phyloP scores from a whole-genome alignment of 1,284 basidiomycete genomes.

The Tilletia caries region DNA sequence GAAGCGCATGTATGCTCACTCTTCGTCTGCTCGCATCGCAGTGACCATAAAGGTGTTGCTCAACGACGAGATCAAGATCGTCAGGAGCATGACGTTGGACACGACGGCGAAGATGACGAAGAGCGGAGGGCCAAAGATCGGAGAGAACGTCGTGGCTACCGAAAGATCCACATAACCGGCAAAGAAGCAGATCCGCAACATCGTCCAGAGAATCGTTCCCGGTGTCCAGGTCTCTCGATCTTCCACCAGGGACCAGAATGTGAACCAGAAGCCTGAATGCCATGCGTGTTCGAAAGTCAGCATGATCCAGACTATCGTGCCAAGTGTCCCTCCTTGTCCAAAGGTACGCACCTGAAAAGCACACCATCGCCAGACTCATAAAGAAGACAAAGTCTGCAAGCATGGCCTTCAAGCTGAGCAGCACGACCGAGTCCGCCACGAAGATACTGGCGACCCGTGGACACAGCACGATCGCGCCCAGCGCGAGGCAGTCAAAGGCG shows the following conservation, averaged over 20 bases:
- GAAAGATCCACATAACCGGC: conserved; percentile 36
- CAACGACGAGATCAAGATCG: conserved; percentile 68
- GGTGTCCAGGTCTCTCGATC: conserved; percentile 38
- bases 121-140: conserved; percentile 75
- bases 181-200: conserved; percentile 70
- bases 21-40: conserved; percentile 83
- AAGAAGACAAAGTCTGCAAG: conserved; percentile 61
- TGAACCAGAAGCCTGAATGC: conserved; percentile 73
- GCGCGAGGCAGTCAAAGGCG: conserved; percentile 51
- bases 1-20: conserved; percentile 60
- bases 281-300: not conserved
- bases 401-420: conserved; percentile 65
- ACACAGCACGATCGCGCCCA: conserved; percentile 51
- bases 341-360: conserved; percentile 58
- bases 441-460: conserved; percentile 53
- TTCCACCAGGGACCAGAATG: conserved; percentile 70
- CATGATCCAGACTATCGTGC: not conserved
- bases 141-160: conserved; percentile 63
- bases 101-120: conserved; percentile 61
- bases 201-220: conserved; percentile 80
- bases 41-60: conserved; percentile 89
- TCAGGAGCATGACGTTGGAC: conserved; percentile 75
- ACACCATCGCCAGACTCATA: conserved; percentile 70
- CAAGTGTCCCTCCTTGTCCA: not conserved
- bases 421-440: conserved; percentile 54